These are phyloP conservation scores for Kazachstania sp. DNA, from an alignment of 1,139 yeast species.

Conservation along the genomic window DNA sequence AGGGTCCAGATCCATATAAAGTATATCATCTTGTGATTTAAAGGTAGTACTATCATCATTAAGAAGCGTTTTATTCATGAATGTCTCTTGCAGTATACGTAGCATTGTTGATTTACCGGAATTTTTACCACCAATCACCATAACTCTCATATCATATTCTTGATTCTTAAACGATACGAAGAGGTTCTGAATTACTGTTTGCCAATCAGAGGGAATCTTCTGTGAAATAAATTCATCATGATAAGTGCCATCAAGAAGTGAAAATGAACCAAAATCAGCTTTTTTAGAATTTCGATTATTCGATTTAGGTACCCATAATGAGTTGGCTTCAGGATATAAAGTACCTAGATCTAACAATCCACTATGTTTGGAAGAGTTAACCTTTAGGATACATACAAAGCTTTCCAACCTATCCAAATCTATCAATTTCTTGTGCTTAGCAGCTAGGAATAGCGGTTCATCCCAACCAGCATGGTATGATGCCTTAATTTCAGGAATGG, in stretches of 20 bases:
- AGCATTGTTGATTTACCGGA: conserved; percentile 79
- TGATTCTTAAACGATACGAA: conserved; percentile 14
- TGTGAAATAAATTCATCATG: conserved; percentile 25
- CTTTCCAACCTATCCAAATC: conserved; percentile 4
- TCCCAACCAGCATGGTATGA: conserved; percentile 27
- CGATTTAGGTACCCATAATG: conserved; percentile 18
- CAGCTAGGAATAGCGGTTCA: conserved; percentile 33
- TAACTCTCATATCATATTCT: conserved; percentile 30
- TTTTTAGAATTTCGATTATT: conserved; percentile 1
- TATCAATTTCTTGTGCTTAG: conserved; percentile 7
- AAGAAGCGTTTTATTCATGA: conserved; percentile 12
- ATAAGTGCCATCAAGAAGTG: conserved; percentile 21
- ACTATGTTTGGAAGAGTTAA: conserved; percentile 11
- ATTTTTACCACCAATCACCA: conserved; percentile 59
- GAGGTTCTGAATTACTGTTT: conserved; percentile 13
- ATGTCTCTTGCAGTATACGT: conserved; percentile 44
- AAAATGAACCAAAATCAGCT: conserved; percentile 12
- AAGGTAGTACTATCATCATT: not conserved
- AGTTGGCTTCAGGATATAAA: conserved; percentile 15
- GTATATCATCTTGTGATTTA: conserved; percentile 22
- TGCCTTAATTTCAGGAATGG: conserved; percentile 47
- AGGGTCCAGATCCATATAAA: conserved; percentile 75
- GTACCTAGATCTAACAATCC: conserved; percentile 12
- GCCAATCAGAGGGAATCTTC: conserved; percentile 20
- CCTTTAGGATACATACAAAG: conserved; percentile 20